A percentile compares a stretch with the other conserved stretches of the same genome.
Conservation (phyloP, 2,329 filamentous ascomycete genomes). For the Claviceps digitariae region DNA sequence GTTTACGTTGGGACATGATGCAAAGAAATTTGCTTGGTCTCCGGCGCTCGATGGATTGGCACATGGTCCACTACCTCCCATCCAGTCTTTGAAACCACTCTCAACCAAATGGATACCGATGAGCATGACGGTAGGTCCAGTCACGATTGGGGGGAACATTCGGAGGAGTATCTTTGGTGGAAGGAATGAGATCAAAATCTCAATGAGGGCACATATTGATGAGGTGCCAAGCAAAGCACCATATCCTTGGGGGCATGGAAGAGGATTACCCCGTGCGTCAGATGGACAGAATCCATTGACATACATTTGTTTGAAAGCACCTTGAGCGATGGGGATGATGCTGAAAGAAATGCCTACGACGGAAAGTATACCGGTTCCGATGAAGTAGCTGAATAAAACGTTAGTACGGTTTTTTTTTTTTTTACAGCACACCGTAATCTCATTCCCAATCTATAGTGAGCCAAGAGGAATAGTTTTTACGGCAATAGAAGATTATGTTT, state of each 20-base stretch:
- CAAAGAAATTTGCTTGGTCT: conserved; percentile 30
- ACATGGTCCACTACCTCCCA: conserved; percentile 55
- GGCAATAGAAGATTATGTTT: background rate
- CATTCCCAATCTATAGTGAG: background rate
- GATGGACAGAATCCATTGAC: conserved; percentile 52
- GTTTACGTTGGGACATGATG: conserved; percentile 49
- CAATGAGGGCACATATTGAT: conserved; percentile 50
- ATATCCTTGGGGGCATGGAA: conserved; percentile 66
- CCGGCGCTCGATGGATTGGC: conserved; percentile 32
- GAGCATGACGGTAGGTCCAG: conserved; percentile 54
- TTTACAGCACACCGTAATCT: background rate
- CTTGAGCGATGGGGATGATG: conserved; percentile 33
- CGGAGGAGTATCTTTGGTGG: conserved; percentile 54
- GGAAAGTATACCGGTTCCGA: conserved; percentile 68
- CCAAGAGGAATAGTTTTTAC: no score
- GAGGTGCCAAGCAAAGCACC: conserved; percentile 59
- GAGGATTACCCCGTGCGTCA: conserved; percentile 45
- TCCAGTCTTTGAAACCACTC: conserved; percentile 65
- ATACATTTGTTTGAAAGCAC: conserved; percentile 68
- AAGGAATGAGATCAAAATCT: conserved; percentile 62
- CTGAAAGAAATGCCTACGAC: conserved; percentile 49
- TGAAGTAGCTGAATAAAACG: conserved; percentile 45
- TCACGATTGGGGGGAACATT: conserved; percentile 69
- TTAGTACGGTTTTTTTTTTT: background rate
- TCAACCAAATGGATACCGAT: conserved; percentile 63